phyloP scores from a whole-genome alignment of 441 rosid genomes.

The Erodium moschatum region DNA sequence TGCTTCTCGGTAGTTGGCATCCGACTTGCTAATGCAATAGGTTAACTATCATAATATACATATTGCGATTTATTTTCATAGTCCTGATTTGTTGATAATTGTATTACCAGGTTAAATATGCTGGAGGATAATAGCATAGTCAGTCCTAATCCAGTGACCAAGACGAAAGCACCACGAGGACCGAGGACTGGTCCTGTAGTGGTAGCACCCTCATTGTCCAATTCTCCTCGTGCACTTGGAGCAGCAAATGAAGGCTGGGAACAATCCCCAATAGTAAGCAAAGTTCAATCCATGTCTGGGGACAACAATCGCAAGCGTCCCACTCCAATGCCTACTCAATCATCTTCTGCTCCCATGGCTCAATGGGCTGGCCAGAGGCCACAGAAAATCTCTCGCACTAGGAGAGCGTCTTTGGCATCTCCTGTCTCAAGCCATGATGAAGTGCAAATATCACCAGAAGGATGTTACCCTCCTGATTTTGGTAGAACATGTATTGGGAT shows the following conservation, averaged over 20 bases:
- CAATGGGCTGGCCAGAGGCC: constrained; percentile 96
- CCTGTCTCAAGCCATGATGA: constrained; percentile 63
- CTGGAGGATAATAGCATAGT: constrained; percentile 46
- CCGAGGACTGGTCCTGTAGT: constrained; percentile 58
- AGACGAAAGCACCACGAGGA: constrained; percentile 61
- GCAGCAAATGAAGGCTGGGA: constrained; percentile 50
- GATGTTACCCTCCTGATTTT: constrained; percentile 50
- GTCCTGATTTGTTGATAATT: constrained; percentile 12
- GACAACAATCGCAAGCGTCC: constrained; percentile 42
- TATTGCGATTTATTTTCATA: constrained; percentile 8
- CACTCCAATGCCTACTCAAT: constrained; percentile 39
- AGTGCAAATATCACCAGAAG: constrained; percentile 50
- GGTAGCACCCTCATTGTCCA: constrained; percentile 60
- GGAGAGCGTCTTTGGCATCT: constrained; percentile 68
- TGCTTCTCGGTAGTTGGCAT: constrained; percentile 3
- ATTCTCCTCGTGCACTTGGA: constrained; percentile 44
- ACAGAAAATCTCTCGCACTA: constrained; percentile 68
- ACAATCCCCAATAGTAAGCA: constrained; percentile 38
- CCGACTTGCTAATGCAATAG: constrained; percentile 10
- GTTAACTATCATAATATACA: constrained; percentile 6
- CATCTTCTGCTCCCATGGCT: constrained; percentile 72
- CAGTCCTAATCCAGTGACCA: constrained; percentile 43
- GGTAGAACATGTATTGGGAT: constrained; percentile 48
- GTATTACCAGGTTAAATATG: constrained; percentile 41
- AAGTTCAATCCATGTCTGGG: constrained; percentile 30